Evolutionary conservation across 768 basidiomycete genomes (phyloP).

Genomic region (Leccinum uliginosum): DNA sequence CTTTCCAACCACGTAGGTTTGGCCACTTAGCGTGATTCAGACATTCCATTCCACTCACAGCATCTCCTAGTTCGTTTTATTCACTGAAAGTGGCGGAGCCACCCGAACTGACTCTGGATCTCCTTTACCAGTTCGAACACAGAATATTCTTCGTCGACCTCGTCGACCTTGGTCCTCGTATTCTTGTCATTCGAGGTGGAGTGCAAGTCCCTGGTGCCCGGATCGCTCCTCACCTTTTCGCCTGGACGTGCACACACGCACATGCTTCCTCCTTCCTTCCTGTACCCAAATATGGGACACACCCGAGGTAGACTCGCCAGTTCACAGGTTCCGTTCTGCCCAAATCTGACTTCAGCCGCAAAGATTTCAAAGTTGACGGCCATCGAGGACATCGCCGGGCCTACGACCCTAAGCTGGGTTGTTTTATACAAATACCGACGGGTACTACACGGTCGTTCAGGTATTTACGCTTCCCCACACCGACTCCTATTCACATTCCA

Average conservation of each 20-base stretch:
- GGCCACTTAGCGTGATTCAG: not conserved
- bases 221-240: not conserved
- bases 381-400: not conserved
- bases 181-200: constrained; percentile 4
- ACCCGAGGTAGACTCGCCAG: not conserved
- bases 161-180: constrained; percentile 17
- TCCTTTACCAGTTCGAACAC: constrained; percentile 13
- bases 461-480: constrained; percentile 11
- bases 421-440: not conserved
- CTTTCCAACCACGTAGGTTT: not conserved
- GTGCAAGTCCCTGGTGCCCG: not conserved
- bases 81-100: constrained; percentile 1
- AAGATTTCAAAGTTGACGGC: not conserved
- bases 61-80: constrained; percentile 6
- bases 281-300: not conserved
- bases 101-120: constrained; percentile 6
- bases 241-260: constrained; percentile 16
- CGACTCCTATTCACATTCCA: not conserved
- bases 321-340: not conserved
- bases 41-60: not conserved
- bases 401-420: constrained; percentile 1
- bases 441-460: constrained; percentile 8
- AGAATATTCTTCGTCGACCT: not conserved
- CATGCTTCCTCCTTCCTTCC: not conserved
- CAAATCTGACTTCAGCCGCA: not conserved